Evolutionary conservation across 148 eudicot genomes (phyloP).

Genomic region (Nepenthes mirabilis): DNA sequence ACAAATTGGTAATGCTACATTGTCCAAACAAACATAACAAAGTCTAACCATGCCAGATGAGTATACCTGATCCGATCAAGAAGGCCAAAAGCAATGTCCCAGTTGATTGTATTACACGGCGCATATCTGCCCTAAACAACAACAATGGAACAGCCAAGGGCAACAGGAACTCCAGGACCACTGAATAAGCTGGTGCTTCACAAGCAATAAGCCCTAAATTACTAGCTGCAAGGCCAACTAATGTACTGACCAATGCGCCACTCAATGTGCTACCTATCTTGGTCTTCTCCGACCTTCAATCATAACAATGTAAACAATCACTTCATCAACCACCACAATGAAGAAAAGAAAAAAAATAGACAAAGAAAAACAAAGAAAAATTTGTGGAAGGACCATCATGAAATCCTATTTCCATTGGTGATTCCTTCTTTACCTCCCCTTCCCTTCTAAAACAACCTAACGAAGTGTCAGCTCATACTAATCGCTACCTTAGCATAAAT

Average conservation of each 20-base stretch:
- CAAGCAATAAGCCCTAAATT: slow-evolving; percentile 78
- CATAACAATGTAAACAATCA: slow-evolving; percentile 2
- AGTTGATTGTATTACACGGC: slow-evolving; percentile 54
- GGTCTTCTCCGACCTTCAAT: slow-evolving; percentile 81
- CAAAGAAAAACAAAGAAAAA: too few relatives aligned
- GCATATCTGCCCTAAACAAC: slow-evolving; percentile 75
- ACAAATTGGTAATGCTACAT: background rate
- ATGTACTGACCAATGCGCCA: slow-evolving; percentile 75
- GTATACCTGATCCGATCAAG: slow-evolving; percentile 69
- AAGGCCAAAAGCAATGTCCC: slow-evolving; percentile 72
- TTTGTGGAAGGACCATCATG: too few relatives aligned
- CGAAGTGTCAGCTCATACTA: too few relatives aligned
- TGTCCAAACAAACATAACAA: background rate
- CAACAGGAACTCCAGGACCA: slow-evolving; percentile 56
- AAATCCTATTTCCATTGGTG: too few relatives aligned
- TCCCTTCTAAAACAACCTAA: too few relatives aligned
- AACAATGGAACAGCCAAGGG: slow-evolving; percentile 81
- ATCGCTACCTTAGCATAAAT: too few relatives aligned
- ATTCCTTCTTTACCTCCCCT: too few relatives aligned
- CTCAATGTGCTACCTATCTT: slow-evolving; percentile 80
- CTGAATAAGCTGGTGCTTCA: slow-evolving; percentile 62
- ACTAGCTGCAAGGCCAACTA: slow-evolving; percentile 80
- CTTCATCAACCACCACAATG: too few relatives aligned
- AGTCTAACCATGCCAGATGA: slow-evolving; percentile 1
- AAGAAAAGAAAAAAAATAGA: too few relatives aligned